Conservation (phyloP, 169 alveolate species). For the Perkinsus marinus region DNA sequence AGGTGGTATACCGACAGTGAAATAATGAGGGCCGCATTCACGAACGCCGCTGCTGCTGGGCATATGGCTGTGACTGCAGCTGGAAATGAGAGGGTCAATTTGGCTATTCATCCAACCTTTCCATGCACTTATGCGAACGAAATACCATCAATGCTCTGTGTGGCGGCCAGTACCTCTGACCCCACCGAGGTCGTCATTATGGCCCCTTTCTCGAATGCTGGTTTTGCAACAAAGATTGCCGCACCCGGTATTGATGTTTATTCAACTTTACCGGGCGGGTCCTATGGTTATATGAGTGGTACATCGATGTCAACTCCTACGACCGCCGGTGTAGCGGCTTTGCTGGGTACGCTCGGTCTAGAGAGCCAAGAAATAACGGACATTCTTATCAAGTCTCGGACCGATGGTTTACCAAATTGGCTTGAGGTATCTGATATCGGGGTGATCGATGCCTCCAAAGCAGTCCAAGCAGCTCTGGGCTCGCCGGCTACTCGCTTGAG, state of each 20-base stretch:
- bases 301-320: slow-evolving; percentile 26
- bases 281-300: too few species aligned
- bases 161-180: background rate
- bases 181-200: background rate
- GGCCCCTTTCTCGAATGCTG: background rate
- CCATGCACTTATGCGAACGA: background rate
- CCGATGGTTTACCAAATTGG: too few species aligned
- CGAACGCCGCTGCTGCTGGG: background rate
- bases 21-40: background rate
- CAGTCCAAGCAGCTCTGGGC: too few species aligned
- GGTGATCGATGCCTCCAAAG: too few species aligned
- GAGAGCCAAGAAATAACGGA: background rate
- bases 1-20: background rate
- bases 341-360: background rate
- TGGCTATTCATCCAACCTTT: background rate
- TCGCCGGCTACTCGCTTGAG: too few species aligned
- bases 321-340: slow-evolving; percentile 14
- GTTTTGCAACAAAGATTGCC: background rate
- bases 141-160: background rate
- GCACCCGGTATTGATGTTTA: background rate
- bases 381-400: too few species aligned
- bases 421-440: too few species aligned
- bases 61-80: background rate
- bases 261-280: too few species aligned
- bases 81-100: background rate